phyloP scores from a whole-genome alignment of 495 filamentous ascomycete genomes.

The Thermochaetoides thermophila region DNA sequence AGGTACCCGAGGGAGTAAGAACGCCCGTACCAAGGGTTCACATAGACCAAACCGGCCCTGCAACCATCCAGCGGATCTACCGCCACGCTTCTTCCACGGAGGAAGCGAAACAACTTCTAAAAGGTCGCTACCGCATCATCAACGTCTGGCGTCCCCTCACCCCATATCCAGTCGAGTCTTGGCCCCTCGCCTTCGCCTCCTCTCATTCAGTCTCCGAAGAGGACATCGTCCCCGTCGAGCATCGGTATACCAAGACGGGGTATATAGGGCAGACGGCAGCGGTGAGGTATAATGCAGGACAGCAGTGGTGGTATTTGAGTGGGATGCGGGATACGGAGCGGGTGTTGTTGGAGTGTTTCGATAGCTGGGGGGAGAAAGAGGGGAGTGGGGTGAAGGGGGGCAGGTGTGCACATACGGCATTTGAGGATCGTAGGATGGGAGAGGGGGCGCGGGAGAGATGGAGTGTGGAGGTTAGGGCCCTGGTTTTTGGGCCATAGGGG shows the following conservation, averaged over 20 bases:
- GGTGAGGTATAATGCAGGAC: conserved; percentile 41
- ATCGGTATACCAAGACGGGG: conserved; percentile 52
- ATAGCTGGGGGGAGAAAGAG: conserved; percentile 39
- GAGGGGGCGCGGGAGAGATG: conserved; percentile 47
- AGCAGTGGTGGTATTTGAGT: conserved; percentile 67
- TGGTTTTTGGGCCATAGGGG: conserved; percentile 57
- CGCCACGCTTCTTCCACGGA: conserved; percentile 39
- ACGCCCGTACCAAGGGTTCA: conserved; percentile 58
- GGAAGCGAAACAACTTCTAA: conserved; percentile 40
- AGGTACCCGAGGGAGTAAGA: conserved; percentile 34
- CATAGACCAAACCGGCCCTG: conserved; percentile 66
- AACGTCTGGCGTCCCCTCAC: conserved; percentile 81
- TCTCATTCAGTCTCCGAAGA: conserved; percentile 40
- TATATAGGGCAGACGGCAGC: conserved; percentile 62
- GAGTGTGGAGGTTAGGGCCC: conserved; percentile 76
- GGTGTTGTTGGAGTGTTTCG: conserved; percentile 71
- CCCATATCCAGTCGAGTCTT: conserved; percentile 46
- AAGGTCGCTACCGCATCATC: conserved; percentile 60
- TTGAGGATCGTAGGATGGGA: conserved; percentile 54
- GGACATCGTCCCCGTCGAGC: conserved; percentile 58
- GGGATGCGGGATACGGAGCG: conserved; percentile 64
- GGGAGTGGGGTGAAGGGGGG: conserved; percentile 40
- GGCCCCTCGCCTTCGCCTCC: conserved; percentile 58
- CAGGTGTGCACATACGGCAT: conserved; percentile 68
- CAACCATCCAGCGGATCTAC: conserved; percentile 47